These are phyloP conservation scores for Coriolopsis trogii DNA, from an alignment of 1,284 basidiomycete species.

Conservation along the genomic window DNA sequence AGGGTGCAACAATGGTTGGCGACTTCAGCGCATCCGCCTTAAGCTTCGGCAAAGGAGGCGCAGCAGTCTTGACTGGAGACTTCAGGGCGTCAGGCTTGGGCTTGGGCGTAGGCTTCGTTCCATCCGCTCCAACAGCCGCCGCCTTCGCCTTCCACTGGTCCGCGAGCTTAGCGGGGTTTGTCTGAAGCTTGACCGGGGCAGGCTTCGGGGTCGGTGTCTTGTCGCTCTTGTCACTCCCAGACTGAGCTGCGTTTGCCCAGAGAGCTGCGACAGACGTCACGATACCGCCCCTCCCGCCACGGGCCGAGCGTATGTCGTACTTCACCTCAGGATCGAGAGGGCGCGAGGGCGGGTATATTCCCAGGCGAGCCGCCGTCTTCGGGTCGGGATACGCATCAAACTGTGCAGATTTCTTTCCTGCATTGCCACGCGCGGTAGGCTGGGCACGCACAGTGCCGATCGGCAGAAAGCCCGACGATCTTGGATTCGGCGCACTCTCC, in stretches of 20 bases:
- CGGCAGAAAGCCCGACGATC: slow-evolving; percentile 74
- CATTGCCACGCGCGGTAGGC: background rate
- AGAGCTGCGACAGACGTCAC: slow-evolving; percentile 75
- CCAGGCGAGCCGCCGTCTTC: slow-evolving; percentile 19
- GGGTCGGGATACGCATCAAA: slow-evolving; percentile 16
- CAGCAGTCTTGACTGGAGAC: background rate
- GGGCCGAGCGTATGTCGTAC: slow-evolving; percentile 76
- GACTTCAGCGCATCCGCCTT: slow-evolving; percentile 4
- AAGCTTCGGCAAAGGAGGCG: slow-evolving; percentile 8
- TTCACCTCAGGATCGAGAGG: slow-evolving; percentile 52
- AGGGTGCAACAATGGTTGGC: background rate
- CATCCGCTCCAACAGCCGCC: background rate
- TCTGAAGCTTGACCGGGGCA: background rate
- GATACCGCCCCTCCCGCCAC: slow-evolving; percentile 76
- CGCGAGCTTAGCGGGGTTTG: slow-evolving; percentile 8
- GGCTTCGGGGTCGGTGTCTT: background rate
- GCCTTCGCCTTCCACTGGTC: slow-evolving; percentile 15
- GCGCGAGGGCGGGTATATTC: slow-evolving; percentile 40
- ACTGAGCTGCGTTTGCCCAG: slow-evolving; percentile 55
- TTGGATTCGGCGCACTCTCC: slow-evolving; percentile 57
- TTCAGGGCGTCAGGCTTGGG: slow-evolving; percentile 9
- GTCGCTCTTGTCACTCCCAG: no score
- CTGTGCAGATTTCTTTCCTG: slow-evolving; percentile 3
- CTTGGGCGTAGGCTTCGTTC: slow-evolving; percentile 4
- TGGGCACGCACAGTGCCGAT: slow-evolving; percentile 48